phyloP scores from a whole-genome alignment of 2,329 filamentous ascomycete genomes.

The Ophiosphaerella korrae region DNA sequence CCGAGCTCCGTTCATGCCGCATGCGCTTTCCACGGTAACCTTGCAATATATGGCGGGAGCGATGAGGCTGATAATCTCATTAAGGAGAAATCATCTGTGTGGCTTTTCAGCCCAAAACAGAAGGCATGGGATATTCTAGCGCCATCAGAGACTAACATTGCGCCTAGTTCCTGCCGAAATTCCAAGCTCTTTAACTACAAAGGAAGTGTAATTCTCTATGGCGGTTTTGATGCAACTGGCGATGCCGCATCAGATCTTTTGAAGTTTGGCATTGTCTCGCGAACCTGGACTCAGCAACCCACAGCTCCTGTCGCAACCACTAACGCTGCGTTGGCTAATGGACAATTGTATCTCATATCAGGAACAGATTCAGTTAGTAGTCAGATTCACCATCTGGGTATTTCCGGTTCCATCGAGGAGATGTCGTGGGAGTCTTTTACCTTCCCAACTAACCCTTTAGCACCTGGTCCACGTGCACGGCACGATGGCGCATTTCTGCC shows the following conservation, averaged over 20 bases:
- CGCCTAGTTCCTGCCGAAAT: constrained; percentile 26
- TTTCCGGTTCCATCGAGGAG: constrained; percentile 21
- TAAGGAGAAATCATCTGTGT: constrained; percentile 46
- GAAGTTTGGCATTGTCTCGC: constrained; percentile 28
- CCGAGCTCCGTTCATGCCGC: constrained; percentile 48
- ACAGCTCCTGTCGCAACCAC: constrained; percentile 35
- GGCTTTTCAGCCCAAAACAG: constrained; percentile 46
- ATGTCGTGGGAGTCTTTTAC: constrained; percentile 47
- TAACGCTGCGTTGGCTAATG: constrained; percentile 45
- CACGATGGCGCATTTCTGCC: constrained; percentile 48
- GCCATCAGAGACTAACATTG: constrained; percentile 17
- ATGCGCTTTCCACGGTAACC: constrained; percentile 45
- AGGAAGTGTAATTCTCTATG: constrained; percentile 30
- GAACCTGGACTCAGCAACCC: constrained; percentile 31
- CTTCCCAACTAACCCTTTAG: constrained; percentile 51
- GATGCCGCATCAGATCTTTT: constrained; percentile 32
- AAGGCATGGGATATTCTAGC: constrained; percentile 33
- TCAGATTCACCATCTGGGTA: constrained; percentile 33
- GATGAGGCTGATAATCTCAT: constrained; percentile 38
- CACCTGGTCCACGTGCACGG: constrained; percentile 49
- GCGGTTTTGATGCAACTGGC: constrained; percentile 30
- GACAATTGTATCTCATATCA: constrained; percentile 49
- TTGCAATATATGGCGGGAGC: constrained; percentile 50
- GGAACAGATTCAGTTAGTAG: constrained; percentile 38
- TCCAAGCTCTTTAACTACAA: constrained; percentile 29